These are phyloP conservation scores for Phaffia tasmanica DNA, from an alignment of 768 basidiomycete genomes.

Conservation along the genomic window DNA sequence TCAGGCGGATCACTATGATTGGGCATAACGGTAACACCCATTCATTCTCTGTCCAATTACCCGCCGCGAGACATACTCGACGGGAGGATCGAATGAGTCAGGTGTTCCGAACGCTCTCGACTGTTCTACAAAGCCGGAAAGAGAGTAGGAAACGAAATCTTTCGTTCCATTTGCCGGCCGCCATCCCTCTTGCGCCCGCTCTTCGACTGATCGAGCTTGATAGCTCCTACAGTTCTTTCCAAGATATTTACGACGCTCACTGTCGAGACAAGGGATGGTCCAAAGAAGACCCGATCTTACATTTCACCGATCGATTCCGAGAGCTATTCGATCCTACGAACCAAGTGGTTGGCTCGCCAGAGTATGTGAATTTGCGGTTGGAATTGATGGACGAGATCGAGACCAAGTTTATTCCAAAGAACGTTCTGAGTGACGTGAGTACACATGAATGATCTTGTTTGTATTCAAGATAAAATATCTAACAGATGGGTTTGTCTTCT, in stretches of 20 bases:
- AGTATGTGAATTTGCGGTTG: conserved; percentile 53
- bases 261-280: conserved; percentile 63
- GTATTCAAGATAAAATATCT: conserved; percentile 2
- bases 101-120: conserved; percentile 27
- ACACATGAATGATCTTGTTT: conserved; percentile 8
- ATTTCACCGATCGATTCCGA: conserved; percentile 70
- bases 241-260: conserved; percentile 87
- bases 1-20: conserved; percentile 79
- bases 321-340: conserved; percentile 34
- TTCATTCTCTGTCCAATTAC: conserved; percentile 82
- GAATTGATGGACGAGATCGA: conserved; percentile 81
- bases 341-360: conserved; percentile 37
- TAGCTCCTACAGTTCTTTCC: conserved; percentile 75
- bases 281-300: conserved; percentile 77
- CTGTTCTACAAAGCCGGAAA: conserved; percentile 68
- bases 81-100: conserved; percentile 39
- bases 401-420: conserved; percentile 78
- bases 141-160: conserved; percentile 87
- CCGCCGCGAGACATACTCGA: conserved; percentile 69
- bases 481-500: not conserved
- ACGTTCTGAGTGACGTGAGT: conserved; percentile 67
- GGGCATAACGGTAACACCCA: conserved; percentile 82
- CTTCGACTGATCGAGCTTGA: conserved; percentile 84
- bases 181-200: conserved; percentile 63
- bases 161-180: conserved; percentile 77